Percentiles rank a stretch among this genome's conserved stretches.
Evolutionary conservation across 495 filamentous ascomycete species (phyloP).

Genomic region (Penicillium waksmanii): DNA sequence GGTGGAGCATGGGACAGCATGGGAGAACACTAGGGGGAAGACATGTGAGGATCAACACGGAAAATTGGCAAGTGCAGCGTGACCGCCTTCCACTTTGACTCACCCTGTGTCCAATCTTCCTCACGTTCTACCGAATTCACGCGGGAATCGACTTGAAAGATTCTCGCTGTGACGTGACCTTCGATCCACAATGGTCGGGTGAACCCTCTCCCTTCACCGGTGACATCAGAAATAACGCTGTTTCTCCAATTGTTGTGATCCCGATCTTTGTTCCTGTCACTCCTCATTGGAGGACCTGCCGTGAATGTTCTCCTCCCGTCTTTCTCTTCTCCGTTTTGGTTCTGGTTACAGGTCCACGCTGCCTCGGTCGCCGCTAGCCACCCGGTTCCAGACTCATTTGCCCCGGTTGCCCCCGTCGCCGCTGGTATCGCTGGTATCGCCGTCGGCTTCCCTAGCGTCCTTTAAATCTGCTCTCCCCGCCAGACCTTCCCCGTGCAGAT

Average conservation of each 20-base stretch:
- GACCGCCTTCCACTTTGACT: constrained; percentile 16
- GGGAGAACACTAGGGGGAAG: background rate
- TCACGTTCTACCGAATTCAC: background rate
- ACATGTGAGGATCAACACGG: constrained; percentile 12
- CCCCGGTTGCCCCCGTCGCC: constrained; percentile 22
- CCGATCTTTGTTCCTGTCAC: background rate
- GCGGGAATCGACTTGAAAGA: too few species aligned
- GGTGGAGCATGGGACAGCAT: constrained; percentile 11
- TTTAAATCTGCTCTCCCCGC: constrained; percentile 26
- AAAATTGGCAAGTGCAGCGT: background rate
- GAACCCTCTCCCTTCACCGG: background rate
- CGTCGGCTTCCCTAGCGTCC: constrained; percentile 26
- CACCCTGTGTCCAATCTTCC: constrained; percentile 2
- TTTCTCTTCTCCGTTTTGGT: constrained; percentile 28
- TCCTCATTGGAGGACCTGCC: constrained; percentile 9
- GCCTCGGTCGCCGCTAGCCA: constrained; percentile 34
- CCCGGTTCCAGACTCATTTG: constrained; percentile 21
- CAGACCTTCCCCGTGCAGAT: constrained; percentile 21
- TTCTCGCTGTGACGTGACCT: constrained; percentile 20
- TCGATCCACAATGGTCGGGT: constrained; percentile 13
- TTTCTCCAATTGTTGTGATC: background rate
- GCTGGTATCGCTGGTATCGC: constrained; percentile 18
- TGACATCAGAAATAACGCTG: constrained; percentile 21
- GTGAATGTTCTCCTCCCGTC: constrained; percentile 25
- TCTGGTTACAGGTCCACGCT: constrained; percentile 22